These are phyloP conservation scores for Pythium brachiatum DNA, from an alignment of 352 stramenopile genomes.

Conservation along the genomic window DNA sequence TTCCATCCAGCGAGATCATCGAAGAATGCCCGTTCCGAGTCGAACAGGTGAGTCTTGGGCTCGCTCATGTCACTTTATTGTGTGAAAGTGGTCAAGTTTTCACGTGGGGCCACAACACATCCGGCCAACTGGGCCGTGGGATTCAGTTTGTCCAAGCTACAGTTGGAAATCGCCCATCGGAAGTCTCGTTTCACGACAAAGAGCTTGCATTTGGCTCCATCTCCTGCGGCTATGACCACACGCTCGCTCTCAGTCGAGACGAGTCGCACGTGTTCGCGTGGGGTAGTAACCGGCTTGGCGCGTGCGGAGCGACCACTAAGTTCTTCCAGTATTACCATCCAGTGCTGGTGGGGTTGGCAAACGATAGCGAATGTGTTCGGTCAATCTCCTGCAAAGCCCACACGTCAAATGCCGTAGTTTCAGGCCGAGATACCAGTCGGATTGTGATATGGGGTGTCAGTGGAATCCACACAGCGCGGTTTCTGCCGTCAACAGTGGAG, in stretches of 20 bases:
- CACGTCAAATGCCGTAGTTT: slow-evolving; percentile 3
- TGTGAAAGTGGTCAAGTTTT: slow-evolving; percentile 30
- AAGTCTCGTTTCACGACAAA: slow-evolving; percentile 31
- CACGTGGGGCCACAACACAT: slow-evolving; percentile 33
- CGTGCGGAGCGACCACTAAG: slow-evolving; percentile 39
- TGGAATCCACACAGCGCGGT: background rate
- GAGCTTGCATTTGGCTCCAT: slow-evolving; percentile 23
- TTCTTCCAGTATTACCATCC: slow-evolving; percentile 45
- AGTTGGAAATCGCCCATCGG: slow-evolving; percentile 11
- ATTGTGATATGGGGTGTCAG: slow-evolving; percentile 4
- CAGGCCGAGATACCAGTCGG: background rate
- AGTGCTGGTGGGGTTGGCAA: slow-evolving; percentile 22
- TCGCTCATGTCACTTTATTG: slow-evolving; percentile 35
- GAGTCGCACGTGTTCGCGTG: slow-evolving; percentile 29
- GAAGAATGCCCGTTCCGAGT: slow-evolving; percentile 17
- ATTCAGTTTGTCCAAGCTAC: slow-evolving; percentile 12
- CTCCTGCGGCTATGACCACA: slow-evolving; percentile 39
- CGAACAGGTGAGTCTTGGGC: slow-evolving; percentile 24
- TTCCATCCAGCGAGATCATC: slow-evolving; percentile 21
- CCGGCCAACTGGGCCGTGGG: slow-evolving; percentile 38
- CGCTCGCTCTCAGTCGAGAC: slow-evolving; percentile 26
- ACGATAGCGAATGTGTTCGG: background rate
- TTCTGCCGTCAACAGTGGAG: background rate
- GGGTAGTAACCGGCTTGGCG: slow-evolving; percentile 38
- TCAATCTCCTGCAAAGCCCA: slow-evolving; percentile 12